Conservation (phyloP, 306 rosid genomes). For the Gastrolobium bilobum region DNA sequence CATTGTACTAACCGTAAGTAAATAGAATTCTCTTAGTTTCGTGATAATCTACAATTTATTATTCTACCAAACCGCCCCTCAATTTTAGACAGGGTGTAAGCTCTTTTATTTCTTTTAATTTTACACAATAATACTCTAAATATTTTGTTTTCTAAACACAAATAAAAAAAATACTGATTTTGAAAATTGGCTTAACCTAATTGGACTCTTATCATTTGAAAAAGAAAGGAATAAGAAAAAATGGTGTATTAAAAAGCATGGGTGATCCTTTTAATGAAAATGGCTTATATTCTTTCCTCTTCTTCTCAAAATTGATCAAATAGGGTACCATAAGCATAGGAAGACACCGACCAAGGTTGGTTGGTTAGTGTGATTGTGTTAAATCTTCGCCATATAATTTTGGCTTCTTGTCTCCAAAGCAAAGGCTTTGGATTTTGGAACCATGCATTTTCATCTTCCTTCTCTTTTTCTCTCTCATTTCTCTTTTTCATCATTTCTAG, state of each 20-base stretch:
- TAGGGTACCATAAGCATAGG: slow-evolving; percentile 45
- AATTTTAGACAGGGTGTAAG: neutral
- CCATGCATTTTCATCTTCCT: neutral
- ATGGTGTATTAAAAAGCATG: neutral
- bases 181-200: neutral
- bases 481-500: slow-evolving; percentile 37
- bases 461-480: neutral
- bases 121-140: neutral
- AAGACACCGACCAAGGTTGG: slow-evolving; percentile 48
- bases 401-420: slow-evolving; percentile 68
- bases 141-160: neutral
- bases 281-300: neutral
- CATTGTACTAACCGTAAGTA: too few species aligned
- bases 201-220: slow-evolving; percentile 4
- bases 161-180: slow-evolving; percentile 8
- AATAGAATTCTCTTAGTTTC: too few species aligned
- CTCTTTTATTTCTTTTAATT: neutral
- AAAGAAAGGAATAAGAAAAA: slow-evolving; percentile 26
- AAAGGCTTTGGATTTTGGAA: slow-evolving; percentile 52
- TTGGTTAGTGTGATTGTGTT: slow-evolving; percentile 58
- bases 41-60: too few species aligned
- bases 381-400: slow-evolving; percentile 49
- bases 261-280: slow-evolving; percentile 41
- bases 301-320: slow-evolving; percentile 11
- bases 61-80: too few species aligned